Evolutionary conservation across 2,329 filamentous ascomycete species (phyloP).

Genomic region (Byssothecium circinans): DNA sequence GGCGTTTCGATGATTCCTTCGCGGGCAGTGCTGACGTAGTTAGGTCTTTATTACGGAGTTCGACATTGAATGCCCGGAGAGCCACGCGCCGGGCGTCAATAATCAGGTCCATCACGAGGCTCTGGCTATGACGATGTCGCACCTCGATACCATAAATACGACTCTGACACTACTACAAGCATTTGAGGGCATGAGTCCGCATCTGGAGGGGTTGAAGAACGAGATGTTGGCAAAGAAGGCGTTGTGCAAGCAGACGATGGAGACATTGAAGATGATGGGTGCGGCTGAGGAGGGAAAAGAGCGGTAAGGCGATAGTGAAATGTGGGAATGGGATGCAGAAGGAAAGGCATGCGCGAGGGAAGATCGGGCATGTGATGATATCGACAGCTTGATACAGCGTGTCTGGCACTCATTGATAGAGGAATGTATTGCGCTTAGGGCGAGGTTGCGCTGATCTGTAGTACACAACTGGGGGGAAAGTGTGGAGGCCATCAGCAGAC

Average conservation of each 20-base stretch:
- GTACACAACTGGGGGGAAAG: not conserved
- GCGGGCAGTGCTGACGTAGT: too few species aligned
- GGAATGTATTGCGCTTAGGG: not conserved
- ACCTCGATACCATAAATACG: conserved; percentile 10
- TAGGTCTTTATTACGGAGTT: not conserved
- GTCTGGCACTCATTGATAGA: not conserved
- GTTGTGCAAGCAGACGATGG: conserved; percentile 1
- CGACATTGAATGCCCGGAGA: not conserved
- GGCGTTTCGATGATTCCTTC: too few species aligned
- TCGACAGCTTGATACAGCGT: not conserved
- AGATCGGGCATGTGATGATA: too few species aligned
- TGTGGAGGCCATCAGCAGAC: not conserved
- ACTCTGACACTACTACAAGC: conserved; percentile 3
- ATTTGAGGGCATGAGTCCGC: conserved; percentile 5
- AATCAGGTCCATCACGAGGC: not conserved
- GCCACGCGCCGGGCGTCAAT: not conserved
- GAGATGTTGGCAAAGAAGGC: conserved; percentile 7
- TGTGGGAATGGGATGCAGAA: too few species aligned
- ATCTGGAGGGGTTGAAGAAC: not conserved
- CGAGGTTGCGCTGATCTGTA: not conserved
- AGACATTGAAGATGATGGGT: not conserved
- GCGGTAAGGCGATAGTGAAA: not conserved
- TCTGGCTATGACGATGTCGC: conserved; percentile 1
- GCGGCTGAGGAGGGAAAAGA: not conserved
- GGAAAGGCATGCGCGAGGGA: too few species aligned